These are phyloP conservation scores for Trifolium dubium DNA, from an alignment of 306 rosid species.

Conservation along the genomic window DNA sequence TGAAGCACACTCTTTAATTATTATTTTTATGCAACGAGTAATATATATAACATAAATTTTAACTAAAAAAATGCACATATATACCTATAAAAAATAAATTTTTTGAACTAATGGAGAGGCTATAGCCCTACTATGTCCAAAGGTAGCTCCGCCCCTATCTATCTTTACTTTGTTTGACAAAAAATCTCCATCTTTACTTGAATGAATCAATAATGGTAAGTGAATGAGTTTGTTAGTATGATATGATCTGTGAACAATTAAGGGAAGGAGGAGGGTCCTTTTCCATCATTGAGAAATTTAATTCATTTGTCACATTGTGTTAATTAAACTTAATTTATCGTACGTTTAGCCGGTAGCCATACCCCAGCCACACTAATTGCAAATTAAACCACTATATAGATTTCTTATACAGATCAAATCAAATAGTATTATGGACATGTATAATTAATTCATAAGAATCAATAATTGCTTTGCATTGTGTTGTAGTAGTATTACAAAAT, in stretches of 20 bases:
- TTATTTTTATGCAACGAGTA: too few relatives aligned
- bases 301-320: not conserved
- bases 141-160: too few relatives aligned
- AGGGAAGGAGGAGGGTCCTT: not conserved
- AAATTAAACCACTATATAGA: not conserved
- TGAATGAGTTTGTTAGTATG: not conserved
- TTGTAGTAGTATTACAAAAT: not conserved
- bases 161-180: too few relatives aligned
- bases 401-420: not conserved
- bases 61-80: too few relatives aligned
- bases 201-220: too few relatives aligned
- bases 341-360: not conserved
- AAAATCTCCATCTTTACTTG: too few relatives aligned
- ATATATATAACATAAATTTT: too few relatives aligned
- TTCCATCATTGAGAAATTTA: not conserved
- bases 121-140: too few relatives aligned
- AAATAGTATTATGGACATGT: not conserved
- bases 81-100: too few relatives aligned
- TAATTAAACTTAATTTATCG: not conserved
- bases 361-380: not conserved
- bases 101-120: too few relatives aligned
- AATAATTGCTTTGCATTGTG: conserved; percentile 12
- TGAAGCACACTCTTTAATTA: too few relatives aligned
- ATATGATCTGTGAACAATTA: not conserved
- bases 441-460: conserved; percentile 1